phyloP scores from a whole-genome alignment of 2,329 filamentous ascomycete genomes.

The Nemania serpens region DNA sequence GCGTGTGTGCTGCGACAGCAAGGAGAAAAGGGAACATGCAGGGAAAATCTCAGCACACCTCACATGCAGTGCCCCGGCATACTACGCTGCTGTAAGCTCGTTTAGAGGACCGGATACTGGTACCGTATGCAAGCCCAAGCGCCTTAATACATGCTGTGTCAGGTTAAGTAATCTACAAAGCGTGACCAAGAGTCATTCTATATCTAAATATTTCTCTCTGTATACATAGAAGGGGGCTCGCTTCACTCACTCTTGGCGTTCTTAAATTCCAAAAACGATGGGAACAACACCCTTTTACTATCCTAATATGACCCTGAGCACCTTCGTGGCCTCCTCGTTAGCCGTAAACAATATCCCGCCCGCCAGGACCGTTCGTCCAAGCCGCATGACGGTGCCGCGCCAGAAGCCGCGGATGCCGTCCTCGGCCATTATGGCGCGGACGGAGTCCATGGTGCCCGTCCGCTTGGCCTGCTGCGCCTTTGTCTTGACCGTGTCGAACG shows the following conservation, averaged over 20 bases:
- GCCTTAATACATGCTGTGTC: too few relatives aligned
- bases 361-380: constrained; percentile 61
- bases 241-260: neutral
- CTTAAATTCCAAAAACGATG: neutral
- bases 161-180: too few relatives aligned
- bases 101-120: too few relatives aligned
- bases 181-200: too few relatives aligned
- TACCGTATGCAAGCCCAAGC: too few relatives aligned
- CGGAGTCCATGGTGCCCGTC: constrained; percentile 58
- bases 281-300: constrained; percentile 1
- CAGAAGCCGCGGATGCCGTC: constrained; percentile 63
- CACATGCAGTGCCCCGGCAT: too few relatives aligned
- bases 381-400: constrained; percentile 67
- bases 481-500: constrained; percentile 66
- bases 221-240: neutral
- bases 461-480: constrained; percentile 60
- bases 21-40: too few relatives aligned
- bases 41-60: too few relatives aligned
- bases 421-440: constrained; percentile 57
- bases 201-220: too few relatives aligned
- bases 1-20: too few relatives aligned
- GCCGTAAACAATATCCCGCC: constrained; percentile 43
- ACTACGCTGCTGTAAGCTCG: too few relatives aligned
- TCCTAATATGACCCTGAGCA: constrained; percentile 34
- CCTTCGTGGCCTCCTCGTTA: constrained; percentile 41